These are phyloP conservation scores for Chlorophyllum brunneum DNA, from an alignment of 768 basidiomycete genomes.

Conservation along the genomic window DNA sequence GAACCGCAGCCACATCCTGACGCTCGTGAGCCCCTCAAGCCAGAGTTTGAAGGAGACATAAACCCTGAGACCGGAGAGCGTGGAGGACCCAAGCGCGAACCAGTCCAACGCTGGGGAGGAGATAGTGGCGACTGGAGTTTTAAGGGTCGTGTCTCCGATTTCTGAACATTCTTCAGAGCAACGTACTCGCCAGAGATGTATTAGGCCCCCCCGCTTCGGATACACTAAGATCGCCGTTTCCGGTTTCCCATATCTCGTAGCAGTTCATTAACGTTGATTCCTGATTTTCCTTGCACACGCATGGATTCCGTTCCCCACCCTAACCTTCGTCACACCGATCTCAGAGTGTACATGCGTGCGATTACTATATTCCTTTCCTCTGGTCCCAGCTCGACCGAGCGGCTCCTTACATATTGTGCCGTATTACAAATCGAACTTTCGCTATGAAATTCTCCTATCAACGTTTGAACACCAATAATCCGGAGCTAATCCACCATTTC, in stretches of 20 bases:
- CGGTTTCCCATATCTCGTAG: too few species aligned
- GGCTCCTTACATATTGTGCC: too few species aligned
- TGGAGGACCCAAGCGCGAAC: conserved; percentile 86
- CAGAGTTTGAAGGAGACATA: conserved; percentile 76
- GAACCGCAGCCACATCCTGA: conserved; percentile 63
- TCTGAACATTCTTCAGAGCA: conserved; percentile 38
- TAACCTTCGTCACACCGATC: background rate
- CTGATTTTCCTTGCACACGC: background rate
- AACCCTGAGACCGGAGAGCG: conserved; percentile 84
- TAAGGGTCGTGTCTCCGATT: conserved; percentile 86
- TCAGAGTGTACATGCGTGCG: too few species aligned
- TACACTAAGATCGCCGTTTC: too few species aligned
- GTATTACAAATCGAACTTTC: too few species aligned
- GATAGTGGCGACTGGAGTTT: conserved; percentile 84
- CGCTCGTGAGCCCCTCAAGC: conserved; percentile 48
- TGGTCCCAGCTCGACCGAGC: too few species aligned
- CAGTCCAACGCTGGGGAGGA: conserved; percentile 56
- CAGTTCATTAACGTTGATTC: background rate
- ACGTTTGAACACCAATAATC: too few species aligned
- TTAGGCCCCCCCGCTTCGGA: too few species aligned
- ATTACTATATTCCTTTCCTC: too few species aligned
- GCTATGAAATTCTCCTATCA: too few species aligned
- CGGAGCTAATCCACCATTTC: too few species aligned
- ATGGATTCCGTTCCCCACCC: background rate
- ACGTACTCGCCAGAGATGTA: too few species aligned